Base-by-base conservation (phyloP, 1,139 yeast species). In the Yamadazyma atmosphaerica region DNA sequence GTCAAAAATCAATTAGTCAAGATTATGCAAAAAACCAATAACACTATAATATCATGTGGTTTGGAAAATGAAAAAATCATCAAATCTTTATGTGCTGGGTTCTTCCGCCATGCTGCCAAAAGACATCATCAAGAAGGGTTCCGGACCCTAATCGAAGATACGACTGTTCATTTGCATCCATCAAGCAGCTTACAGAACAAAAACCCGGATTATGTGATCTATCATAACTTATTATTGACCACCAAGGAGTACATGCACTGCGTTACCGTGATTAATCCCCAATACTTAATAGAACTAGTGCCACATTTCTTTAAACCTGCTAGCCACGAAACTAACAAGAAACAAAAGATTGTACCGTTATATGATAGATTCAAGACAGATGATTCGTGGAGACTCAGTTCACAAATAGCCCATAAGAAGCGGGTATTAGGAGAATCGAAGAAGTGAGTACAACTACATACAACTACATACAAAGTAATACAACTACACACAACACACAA, bases 191-290 rank as follows among this genome's bases (percentile, higher is more conserved):
- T 92, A 24, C 86, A 79, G 55, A 86, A 83, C 17, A 84, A 83
- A 50, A 76, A 73, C 14, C 81, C 90, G 2, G 89, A 84, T 45
- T 86, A 85, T 54, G 94, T 89, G 37, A 68, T 92, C 2, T 92
- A 89, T 55, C 95, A 90, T 55, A 83, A 94, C 4, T 68, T 92
- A 39, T 68, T 90, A 33, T 68, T 87, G 52, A 92, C 98, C 0
- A 75, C 88, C 4, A 81, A 81, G 54, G 98, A 90, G 65, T 92
- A 89, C 58, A 88, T 92, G 96, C 94, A 88, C 43, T 85, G 88
- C 51, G 86, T 83, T 7, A 83, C 95, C 0, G 72, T 77, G 4
- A 82, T 92, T 37, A 94, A 88, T 40, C 90, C 97, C 0, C 71
- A 72, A 46, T 90, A 98, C 97, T 68, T 92, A 31, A 71, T 83